Base-by-base conservation (phyloP, 1,284 basidiomycete genomes). In the Coriolopsis trogii region DNA sequence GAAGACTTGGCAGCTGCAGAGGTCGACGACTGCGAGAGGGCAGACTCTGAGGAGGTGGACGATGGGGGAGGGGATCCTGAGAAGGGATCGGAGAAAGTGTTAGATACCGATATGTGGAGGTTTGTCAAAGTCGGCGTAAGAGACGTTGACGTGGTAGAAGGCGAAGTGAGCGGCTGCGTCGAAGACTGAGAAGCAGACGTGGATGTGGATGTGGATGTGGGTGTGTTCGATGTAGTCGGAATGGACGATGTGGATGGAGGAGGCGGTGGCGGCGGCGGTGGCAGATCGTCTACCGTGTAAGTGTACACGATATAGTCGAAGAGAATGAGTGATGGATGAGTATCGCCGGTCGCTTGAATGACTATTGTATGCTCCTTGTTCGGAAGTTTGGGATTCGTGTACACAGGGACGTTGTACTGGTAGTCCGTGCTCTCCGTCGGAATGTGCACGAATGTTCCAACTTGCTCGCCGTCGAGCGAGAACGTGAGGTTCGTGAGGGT, bases 251-350 rank as follows among this genome's bases (percentile, higher is more conserved):
- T 36, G 6, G 34, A 36, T 8, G 15, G n/a, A 16, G 15, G 9
- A 5, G 15, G 9, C 9, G 15, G 4, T 2, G 34, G 6, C 15
- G 34, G 34, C 13, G 34, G 34, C 9, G 34, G 7, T 13, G 23
- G 39, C n/a, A 34, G n/a, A 7, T n/a, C 2, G 12, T 21, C 2
- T 6, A 41, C 39, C 6, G 43, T 38, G 16, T 37, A 25, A 6
- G 51, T 56, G 23, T 44, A 49, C 6, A 36, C 30, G 36, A 53
- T 42, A 10, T 44, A 47, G 30, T 56, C 55, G 38, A 56, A 50
- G 26, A 56, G 47, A 15, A 53, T 33, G 9, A 51, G 23, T 6
- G 51, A 51, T 2, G 12, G 23, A 1, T 18, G 25, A 3, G 23
- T 43, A 7, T 4, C 26, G n/a, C n/a, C n/a, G 8, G 8, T 18